Base-by-base conservation (phyloP, 345 rosid species). In the Nasturtium officinale region DNA sequence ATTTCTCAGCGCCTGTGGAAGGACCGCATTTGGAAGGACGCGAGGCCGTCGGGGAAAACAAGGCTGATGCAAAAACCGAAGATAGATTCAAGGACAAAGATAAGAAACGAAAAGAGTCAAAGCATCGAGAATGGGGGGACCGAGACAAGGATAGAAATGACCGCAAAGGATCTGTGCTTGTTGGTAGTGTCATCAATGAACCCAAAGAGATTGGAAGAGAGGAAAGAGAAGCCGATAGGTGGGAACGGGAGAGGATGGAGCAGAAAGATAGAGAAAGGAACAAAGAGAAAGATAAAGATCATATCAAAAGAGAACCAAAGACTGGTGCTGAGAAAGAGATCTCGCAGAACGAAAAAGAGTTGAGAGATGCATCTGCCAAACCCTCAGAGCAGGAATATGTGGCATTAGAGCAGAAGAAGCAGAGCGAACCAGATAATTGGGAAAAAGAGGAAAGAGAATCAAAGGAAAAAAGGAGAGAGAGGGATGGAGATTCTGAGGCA, bases 51-150 rank as follows among this genome's bases (percentile, higher is more conserved):
- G 99, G 94, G n/a, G 99, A 92, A 78, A 90, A 90, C 74, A 92
- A 85, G 82, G 76, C 86, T 78, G 98, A 90, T 75, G 61, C 70
- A 7, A 95, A 89, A 82, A 80, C 79, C n/a, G 99, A 95, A 20
- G 99, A 96, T 72, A 85, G 86, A 67, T 85, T 83, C 78, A 96
- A 90, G 74, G 99, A 91, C 35, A 95, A 90, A 79, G 99, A 95
- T 47, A 90, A 86, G 79, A 95, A 90, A 77, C 81, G 94, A 79
- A 95, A 91, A 81, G 99, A 95, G 52, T 58, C 73, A 25, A 95
- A 87, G 83, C 87, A 82, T 53, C 78, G 90, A 54, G 99, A 95
- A 40, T 90, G 96, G 93, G 96, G 87, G 7, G 98, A 94, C 67
- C 82, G 90, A 75, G 98, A 96, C 50, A 96, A 87, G 83, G 98